Base-by-base conservation (phyloP, 1,284 basidiomycete genomes). In the Farysia itapuensis region DNA sequence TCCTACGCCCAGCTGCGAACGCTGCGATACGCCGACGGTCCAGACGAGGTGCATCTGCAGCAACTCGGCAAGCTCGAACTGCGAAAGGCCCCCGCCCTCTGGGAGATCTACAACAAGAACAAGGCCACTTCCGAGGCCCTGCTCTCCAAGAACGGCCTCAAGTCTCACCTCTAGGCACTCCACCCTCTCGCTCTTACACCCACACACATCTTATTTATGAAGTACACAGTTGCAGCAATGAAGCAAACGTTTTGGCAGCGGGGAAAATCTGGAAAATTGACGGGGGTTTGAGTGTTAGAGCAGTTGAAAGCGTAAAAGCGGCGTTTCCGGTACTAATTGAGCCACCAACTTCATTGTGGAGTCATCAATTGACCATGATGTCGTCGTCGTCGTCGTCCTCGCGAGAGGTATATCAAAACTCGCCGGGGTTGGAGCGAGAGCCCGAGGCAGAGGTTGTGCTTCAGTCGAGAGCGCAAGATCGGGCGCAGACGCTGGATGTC, bases 21-120 rank as follows among this genome's bases (percentile, higher is more conserved):
- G 0, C 49, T 70, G 13, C 39, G 69, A 4, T 70, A 67, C 21
- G 70, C 67, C 5, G 69, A 72, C 29, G 70, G 70, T 20, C 70
- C 70, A 9, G 70, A 72, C 35, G 70, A 70, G 91, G 90, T 97
- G 5, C 93, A 97, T 78, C 86, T 93, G 39, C 90, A 93, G 78
- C 93, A 96, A 79, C 87, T 95, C 39, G 92, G 90, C 9, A 88
- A 88, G 76, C 80, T 85, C 35, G 91, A 95, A 78, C 40, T 75
- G 36, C 49, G 63, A n/a, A 37, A 53, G 11, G 67, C 69, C 14
- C 50, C 54, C 11, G 48, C 50, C 21, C 53, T 72, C 12, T 67
- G 69, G 67, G 45, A 56, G 37, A 46, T 39, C 18, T 37, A 61
- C 43, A 63, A 68, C 40, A 43, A 49, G 46, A 44, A 44, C 39